Evolutionary conservation across 2,329 filamentous ascomycete genomes (phyloP).

Genomic region (Epichloe sp.): DNA sequence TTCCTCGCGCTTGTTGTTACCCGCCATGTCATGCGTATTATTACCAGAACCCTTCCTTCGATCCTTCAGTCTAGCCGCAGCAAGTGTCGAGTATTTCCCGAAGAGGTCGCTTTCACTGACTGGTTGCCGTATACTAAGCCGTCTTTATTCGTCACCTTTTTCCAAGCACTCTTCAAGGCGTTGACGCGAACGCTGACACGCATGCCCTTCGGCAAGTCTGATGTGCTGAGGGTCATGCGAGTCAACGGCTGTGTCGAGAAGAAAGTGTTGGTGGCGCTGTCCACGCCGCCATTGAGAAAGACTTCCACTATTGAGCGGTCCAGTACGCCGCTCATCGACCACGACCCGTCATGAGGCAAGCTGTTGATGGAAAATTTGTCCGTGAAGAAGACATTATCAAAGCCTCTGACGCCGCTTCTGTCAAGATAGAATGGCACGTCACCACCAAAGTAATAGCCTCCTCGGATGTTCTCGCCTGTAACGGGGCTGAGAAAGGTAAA

Average conservation of each 20-base stretch:
- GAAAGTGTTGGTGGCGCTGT: slow-evolving; percentile 20
- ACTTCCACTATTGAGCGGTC: slow-evolving; percentile 23
- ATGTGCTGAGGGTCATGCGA: slow-evolving; percentile 9
- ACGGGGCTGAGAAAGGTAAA: slow-evolving; percentile 15
- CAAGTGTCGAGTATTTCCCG: slow-evolving; percentile 1
- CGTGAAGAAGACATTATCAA: slow-evolving; percentile 20
- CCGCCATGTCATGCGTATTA: neutral
- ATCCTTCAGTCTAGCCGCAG: neutral
- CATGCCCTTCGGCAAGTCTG: slow-evolving; percentile 10
- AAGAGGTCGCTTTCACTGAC: neutral
- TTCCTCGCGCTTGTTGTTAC: no score
- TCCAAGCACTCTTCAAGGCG: slow-evolving; percentile 17
- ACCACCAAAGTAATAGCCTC: slow-evolving; percentile 15
- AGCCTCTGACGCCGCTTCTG: slow-evolving; percentile 14
- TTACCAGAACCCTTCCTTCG: neutral
- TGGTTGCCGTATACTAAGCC: slow-evolving; percentile 6
- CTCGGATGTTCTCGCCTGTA: slow-evolving; percentile 14
- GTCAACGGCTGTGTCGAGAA: slow-evolving; percentile 17
- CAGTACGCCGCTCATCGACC: slow-evolving; percentile 20
- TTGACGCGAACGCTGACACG: slow-evolving; percentile 12
- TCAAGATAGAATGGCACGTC: slow-evolving; percentile 17
- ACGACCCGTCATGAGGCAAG: slow-evolving; percentile 9
- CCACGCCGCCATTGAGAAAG: slow-evolving; percentile 20
- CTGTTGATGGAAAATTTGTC: slow-evolving; percentile 17
- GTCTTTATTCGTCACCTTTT: neutral